Percentiles rank a stretch among this genome's conserved stretches.
These are phyloP conservation scores for Xerocomus brunneocitrinus DNA, from an alignment of 768 basidiomycete genomes.

Conservation along the genomic window DNA sequence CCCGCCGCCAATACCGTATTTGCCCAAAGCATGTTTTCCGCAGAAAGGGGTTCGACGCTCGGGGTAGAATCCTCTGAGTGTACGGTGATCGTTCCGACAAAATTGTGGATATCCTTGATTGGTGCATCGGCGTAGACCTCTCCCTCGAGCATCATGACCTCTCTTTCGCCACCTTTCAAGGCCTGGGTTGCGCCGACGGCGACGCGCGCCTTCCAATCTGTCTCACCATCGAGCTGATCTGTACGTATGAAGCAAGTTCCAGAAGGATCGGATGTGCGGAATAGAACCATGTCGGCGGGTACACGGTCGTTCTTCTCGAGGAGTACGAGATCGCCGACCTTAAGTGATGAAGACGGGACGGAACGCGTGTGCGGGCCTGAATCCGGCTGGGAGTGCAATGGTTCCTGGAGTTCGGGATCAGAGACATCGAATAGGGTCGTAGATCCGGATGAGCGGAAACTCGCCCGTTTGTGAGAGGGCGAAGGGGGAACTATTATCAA, in stretches of 20 bases:
- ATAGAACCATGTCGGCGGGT: conserved; percentile 87
- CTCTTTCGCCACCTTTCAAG: conserved; percentile 37
- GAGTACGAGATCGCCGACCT: conserved; percentile 85
- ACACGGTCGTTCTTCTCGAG: conserved; percentile 98
- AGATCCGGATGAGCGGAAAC: conserved; percentile 15
- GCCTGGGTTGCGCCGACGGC: conserved; percentile 47
- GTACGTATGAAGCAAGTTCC: conserved; percentile 98
- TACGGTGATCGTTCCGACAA: conserved; percentile 87
- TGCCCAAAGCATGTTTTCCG: conserved; percentile 94
- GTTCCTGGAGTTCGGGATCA: conserved; percentile 19
- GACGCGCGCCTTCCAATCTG: conserved; percentile 96
- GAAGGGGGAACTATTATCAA: conserved; percentile 63
- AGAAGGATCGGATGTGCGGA: conserved; percentile 81
- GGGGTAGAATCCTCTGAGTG: conserved; percentile 40
- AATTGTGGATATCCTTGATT: conserved; percentile 94
- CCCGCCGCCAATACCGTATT: conserved; percentile 98
- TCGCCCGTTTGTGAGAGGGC: conserved; percentile 26
- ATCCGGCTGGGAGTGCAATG: conserved; percentile 25
- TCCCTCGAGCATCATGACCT: conserved; percentile 63
- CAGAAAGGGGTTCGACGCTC: conserved; percentile 80
- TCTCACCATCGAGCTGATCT: conserved; percentile 97
- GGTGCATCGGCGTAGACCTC: conserved; percentile 95
- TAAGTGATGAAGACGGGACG: conserved; percentile 82
- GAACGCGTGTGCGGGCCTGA: conserved; percentile 58
- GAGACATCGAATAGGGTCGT: conserved; percentile 14